Evolutionary conservation across 352 stramenopile species (phyloP).

Genomic region (Peronospora farinosa): DNA sequence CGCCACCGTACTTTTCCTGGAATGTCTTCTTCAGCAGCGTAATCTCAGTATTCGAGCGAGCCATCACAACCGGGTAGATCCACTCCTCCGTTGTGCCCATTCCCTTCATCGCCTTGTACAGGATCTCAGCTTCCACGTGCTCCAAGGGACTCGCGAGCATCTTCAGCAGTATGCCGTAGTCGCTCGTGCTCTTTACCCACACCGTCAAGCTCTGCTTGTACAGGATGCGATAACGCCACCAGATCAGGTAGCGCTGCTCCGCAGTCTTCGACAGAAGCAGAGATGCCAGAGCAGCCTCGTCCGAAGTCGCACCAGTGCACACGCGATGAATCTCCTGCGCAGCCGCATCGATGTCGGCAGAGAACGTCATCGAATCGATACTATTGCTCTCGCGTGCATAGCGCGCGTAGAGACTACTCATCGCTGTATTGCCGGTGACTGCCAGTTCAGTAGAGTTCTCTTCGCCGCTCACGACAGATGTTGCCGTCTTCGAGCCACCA

Average conservation of each 20-base stretch:
- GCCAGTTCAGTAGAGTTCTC: too few relatives aligned
- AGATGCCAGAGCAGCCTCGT: conserved; percentile 14
- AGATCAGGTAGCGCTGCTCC: conserved; percentile 28
- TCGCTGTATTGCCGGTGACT: too few relatives aligned
- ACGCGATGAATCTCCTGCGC: conserved; percentile 35
- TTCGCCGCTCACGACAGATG: background rate
- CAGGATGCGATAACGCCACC: conserved; percentile 30
- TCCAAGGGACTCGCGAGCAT: conserved; percentile 72
- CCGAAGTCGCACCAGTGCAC: conserved; percentile 5
- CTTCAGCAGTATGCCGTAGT: conserved; percentile 52
- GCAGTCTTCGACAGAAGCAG: conserved; percentile 18
- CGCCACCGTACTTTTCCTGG: conserved; percentile 42
- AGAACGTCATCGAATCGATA: conserved; percentile 15
- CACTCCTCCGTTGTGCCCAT: conserved; percentile 67
- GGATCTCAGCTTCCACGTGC: conserved; percentile 55
- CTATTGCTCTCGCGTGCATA: background rate
- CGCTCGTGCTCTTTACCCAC: conserved; percentile 44
- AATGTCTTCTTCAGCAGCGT: conserved; percentile 65
- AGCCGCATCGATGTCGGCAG: conserved; percentile 31
- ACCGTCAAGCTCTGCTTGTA: conserved; percentile 55
- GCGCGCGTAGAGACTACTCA: too few relatives aligned
- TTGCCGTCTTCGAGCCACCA: background rate
- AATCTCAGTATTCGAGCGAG: conserved; percentile 55
- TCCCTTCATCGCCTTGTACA: conserved; percentile 67
- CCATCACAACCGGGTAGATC: conserved; percentile 46